Evolutionary conservation across 2,329 filamentous ascomycete genomes (phyloP).

Genomic region (Neonectria neomacrospora): DNA sequence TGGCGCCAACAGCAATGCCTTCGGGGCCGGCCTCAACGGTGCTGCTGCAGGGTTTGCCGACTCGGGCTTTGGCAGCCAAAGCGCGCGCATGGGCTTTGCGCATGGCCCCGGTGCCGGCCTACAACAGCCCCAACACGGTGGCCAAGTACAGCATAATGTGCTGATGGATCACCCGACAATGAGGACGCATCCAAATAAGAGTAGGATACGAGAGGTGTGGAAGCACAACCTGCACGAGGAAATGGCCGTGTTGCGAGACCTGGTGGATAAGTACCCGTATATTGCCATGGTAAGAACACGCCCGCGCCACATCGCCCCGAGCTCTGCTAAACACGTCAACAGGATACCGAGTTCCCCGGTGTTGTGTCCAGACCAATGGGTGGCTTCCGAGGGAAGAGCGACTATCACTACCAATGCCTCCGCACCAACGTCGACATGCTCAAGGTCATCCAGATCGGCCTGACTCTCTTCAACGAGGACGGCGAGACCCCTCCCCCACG

Average conservation of each 20-base stretch:
- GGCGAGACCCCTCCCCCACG: conserved; percentile 85
- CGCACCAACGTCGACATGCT: conserved; percentile 97
- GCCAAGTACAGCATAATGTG: conserved; percentile 54
- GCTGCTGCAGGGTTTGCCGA: conserved; percentile 69
- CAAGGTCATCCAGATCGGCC: conserved; percentile 96
- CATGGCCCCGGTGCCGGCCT: conserved; percentile 65
- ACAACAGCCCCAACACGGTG: conserved; percentile 68
- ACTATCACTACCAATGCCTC: conserved; percentile 98
- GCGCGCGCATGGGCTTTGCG: conserved; percentile 87
- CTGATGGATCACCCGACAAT: conserved; percentile 57
- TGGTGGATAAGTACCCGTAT: conserved; percentile 92
- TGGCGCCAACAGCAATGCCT: conserved; percentile 61
- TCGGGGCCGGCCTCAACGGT: conserved; percentile 68
- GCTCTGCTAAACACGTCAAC: conserved; percentile 36
- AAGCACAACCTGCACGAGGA: conserved; percentile 90
- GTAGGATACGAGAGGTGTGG: conserved; percentile 96
- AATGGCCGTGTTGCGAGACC: conserved; percentile 82
- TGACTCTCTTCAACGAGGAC: conserved; percentile 91
- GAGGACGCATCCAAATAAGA: conserved; percentile 71
- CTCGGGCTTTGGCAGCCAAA: conserved; percentile 85
- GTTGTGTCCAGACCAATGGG: conserved; percentile 97
- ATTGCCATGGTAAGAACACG: conserved; percentile 87
- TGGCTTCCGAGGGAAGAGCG: conserved; percentile 91
- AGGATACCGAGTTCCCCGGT: conserved; percentile 99
- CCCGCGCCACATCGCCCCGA: conserved; percentile 3